Base-by-base conservation (phyloP, 176 grass and related monocot species). In the Ampelocalamus luodianensis region DNA sequence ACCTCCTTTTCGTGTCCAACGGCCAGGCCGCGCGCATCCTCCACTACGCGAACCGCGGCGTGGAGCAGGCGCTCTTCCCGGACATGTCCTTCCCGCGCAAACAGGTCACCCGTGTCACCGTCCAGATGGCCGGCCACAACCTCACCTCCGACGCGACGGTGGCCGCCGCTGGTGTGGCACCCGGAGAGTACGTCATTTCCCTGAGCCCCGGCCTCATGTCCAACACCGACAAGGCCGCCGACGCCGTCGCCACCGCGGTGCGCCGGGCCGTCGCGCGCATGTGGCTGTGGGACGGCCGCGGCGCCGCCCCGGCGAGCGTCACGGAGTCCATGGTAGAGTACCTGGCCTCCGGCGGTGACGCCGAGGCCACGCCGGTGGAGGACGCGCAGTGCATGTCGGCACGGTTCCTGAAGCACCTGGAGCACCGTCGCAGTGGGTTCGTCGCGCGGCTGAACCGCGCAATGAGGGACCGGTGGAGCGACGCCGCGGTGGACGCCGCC, bases 1-100 rank as follows among this genome's bases (percentile, higher is more conserved):
- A 92, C 87, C 77, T 95, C 23, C 50, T 84, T 68, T 92, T 96
- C 59, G 91, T 88, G 23, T 81, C 96, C 80, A 96, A 99, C 26
- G 96, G 96, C 64, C 54, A 73, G 49, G 94, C 90, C 74, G 88
- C 78, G 38, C 88, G 85, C 68, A 64, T 92, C 23, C 65, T 94
- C 6, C 85, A 92, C 74, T 60, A 34, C 65, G 84, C 89, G 10
- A 89, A 73, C 80, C 86, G 81, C 80, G 44, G 71, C 79, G 83
- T 94, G 18, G 89, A 94, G 79, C 77, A 64, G 22, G 74, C 65
- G 15, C 91, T 96, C 29, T 99, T 94, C 81, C 96, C 96, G 13
- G 89, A 90, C 45, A 51, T 61, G 1, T 88, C 80, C 1, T 96
- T 88, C 77, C 93, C 90, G 10, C 86, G 88, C 49, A 72, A 90